Conservation (phyloP, 2,329 filamentous ascomycete species). For the Ophiognomonia clavigignenti-juglandacearum region DNA sequence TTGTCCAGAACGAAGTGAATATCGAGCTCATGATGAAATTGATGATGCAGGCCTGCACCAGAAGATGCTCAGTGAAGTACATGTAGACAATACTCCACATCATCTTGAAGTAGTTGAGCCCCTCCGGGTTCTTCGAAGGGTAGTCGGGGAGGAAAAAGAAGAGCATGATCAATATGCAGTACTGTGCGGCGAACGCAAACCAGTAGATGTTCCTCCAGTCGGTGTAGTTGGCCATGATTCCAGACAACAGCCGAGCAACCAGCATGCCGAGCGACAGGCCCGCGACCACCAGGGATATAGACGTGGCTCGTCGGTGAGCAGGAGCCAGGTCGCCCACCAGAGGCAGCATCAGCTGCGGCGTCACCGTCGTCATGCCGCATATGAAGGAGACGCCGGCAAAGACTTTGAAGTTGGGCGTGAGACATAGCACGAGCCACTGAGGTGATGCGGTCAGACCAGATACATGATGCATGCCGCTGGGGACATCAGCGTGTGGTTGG, state of each 20-base stretch:
- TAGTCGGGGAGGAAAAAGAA: slow-evolving; percentile 79
- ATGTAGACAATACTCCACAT: slow-evolving; percentile 62
- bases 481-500: too few species aligned
- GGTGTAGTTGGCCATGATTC: slow-evolving; percentile 68
- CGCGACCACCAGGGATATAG: slow-evolving; percentile 69
- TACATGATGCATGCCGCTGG: too few species aligned
- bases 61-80: slow-evolving; percentile 58
- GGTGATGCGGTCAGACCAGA: too few species aligned
- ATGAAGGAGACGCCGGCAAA: slow-evolving; percentile 71
- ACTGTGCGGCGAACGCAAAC: slow-evolving; percentile 69
- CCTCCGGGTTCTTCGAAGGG: slow-evolving; percentile 63
- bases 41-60: slow-evolving; percentile 66
- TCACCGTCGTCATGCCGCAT: slow-evolving; percentile 73
- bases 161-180: slow-evolving; percentile 57
- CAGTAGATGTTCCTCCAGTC: slow-evolving; percentile 77
- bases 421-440: too few species aligned
- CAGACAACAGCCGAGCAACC: slow-evolving; percentile 69
- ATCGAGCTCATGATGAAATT: slow-evolving; percentile 53
- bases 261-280: slow-evolving; percentile 73
- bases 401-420: slow-evolving; percentile 58
- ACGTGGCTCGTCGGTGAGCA: slow-evolving; percentile 59
- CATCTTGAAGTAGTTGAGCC: slow-evolving; percentile 60
- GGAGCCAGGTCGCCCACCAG: slow-evolving; percentile 76
- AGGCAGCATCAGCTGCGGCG: slow-evolving; percentile 75
- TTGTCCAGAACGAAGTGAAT: slow-evolving; percentile 55